Evolutionary conservation across 306 rosid species (phyloP).

Genomic region (cucumber (Cucumis sativus)): DNA sequence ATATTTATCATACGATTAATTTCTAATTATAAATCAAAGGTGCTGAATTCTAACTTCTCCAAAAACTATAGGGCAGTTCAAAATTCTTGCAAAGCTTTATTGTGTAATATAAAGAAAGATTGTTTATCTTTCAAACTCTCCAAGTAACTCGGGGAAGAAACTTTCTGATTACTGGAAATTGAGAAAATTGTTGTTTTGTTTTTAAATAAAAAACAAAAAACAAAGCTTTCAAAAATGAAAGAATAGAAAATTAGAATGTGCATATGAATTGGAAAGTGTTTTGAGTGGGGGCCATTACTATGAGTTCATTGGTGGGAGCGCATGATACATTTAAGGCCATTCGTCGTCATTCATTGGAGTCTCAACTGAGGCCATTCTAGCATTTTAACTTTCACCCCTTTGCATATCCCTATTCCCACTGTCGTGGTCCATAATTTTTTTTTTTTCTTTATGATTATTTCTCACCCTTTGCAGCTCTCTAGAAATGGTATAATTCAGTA

Average conservation of each 20-base stretch:
- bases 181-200: no score
- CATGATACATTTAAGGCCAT: background rate
- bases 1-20: no score
- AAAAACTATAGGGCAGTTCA: no score
- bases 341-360: background rate
- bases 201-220: no score
- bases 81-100: background rate
- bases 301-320: background rate
- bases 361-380: background rate
- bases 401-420: conserved; percentile 1
- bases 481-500: background rate
- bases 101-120: background rate
- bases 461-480: no score
- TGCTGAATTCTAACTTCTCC: no score
- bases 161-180: background rate
- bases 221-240: no score
- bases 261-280: background rate
- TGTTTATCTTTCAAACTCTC: background rate
- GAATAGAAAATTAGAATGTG: background rate
- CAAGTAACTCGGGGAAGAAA: background rate
- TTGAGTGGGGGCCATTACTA: background rate
- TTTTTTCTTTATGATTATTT: background rate
- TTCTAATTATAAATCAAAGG: no score
- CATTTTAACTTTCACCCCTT: background rate
- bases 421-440: background rate